Base-by-base conservation (phyloP, 495 filamentous ascomycete species). In the Echria macrotheca region DNA sequence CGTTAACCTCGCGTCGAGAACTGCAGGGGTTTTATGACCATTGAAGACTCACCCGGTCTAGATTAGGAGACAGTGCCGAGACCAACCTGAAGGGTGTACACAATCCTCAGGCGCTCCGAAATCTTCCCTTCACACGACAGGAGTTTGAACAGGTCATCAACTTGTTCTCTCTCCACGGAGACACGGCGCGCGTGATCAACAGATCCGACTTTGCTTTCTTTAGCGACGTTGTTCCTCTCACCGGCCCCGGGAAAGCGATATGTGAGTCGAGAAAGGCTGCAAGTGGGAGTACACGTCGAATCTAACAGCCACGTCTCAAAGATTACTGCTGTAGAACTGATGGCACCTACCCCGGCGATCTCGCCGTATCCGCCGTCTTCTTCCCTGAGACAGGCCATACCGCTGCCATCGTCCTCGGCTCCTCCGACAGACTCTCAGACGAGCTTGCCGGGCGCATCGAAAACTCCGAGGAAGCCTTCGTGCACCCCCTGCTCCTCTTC, bases 401-500 rank as follows among this genome's bases (percentile, higher is more conserved):
- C 1, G 39, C 39, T 25, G 39, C 18, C 5, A 15, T 42, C 9
- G 39, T 42, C 17, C 15, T 42, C 25, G 39, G 39, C 22, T 42
- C 18, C 39, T 23, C 39, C 22, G 22, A 42, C 22, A 5, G 1
- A 3, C 5, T 23, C 17, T 21, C 39, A 8, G 39, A 42, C 2
- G 39, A 42, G 11, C 11, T 42, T 42, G 22, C 18, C 17, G 39
- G 39, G 4, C 39, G 39, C 2, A 42, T 42, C 17, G 18, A 25
- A 5, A 42, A 42, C 19, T 2, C 18, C 17, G 39, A 42, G 25
- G 39, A 42, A 5, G 17, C 39, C 1, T 42, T 8, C 9, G 11
- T 12, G 3, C 50, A 53, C 19, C 50, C 50, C 17, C 1, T 53
- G 29, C 37, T 53, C 11, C 29, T 53, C 10, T 38, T 47, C 5